Evolutionary conservation across 202 grass and related monocot genomes (phyloP).

Genomic region (Brachypodium distachyon): DNA sequence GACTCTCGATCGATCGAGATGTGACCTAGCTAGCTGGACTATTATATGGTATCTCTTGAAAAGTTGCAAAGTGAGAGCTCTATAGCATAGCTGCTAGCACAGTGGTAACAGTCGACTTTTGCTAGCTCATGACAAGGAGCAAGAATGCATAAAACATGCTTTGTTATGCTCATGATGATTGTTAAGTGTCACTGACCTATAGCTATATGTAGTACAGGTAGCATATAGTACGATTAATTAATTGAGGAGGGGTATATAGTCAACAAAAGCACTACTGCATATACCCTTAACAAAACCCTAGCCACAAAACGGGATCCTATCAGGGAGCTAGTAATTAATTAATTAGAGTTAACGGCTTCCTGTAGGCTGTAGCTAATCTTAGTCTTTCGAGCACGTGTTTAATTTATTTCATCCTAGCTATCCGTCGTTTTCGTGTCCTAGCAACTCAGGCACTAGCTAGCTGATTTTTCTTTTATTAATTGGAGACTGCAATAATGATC

Average conservation of each 20-base stretch:
- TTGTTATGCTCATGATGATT: neutral
- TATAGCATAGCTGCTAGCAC: too few species aligned
- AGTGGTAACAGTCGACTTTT: neutral
- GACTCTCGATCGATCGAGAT: neutral
- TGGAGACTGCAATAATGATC: conserved; percentile 33
- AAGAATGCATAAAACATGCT: neutral
- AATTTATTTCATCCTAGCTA: neutral
- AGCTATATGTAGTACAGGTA: neutral
- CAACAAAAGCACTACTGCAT: neutral
- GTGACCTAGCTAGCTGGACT: neutral
- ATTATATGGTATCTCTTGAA: neutral
- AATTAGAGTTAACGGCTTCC: neutral
- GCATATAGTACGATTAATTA: too few species aligned
- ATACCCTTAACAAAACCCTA: neutral
- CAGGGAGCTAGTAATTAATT: neutral
- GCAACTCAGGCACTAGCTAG: conserved; percentile 23
- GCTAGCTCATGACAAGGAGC: neutral
- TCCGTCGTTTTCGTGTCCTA: conserved; percentile 35
- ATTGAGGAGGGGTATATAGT: neutral
- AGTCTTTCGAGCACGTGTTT: conserved; percentile 32
- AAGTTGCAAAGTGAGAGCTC: neutral
- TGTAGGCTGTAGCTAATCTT: neutral
- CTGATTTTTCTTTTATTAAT: conserved; percentile 22
- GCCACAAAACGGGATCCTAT: neutral
- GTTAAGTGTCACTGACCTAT: neutral